Conservation (phyloP, 2,329 filamentous ascomycete species). For the Ramularia endophylla region DNA sequence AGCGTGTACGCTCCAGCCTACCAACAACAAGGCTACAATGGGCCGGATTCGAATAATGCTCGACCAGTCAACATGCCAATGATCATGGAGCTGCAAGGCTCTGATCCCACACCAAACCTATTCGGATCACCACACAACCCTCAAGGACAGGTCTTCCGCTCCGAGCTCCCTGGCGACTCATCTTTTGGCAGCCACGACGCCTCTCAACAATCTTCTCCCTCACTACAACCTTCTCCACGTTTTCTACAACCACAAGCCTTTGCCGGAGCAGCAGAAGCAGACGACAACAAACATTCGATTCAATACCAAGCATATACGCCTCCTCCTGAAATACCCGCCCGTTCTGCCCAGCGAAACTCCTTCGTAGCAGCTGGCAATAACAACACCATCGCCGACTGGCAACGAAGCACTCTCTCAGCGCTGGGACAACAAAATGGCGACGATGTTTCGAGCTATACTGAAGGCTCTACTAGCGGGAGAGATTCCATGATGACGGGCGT, state of each 20-base stretch:
- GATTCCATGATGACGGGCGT: neutral
- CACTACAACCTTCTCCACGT: constrained; percentile 5
- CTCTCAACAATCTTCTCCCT: constrained; percentile 16
- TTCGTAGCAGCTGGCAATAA: constrained; percentile 9
- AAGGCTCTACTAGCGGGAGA: neutral
- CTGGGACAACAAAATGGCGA: neutral
- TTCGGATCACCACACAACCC: constrained; percentile 20
- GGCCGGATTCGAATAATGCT: constrained; percentile 18
- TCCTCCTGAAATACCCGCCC: constrained; percentile 10
- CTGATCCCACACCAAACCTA: constrained; percentile 27
- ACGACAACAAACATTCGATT: constrained; percentile 6
- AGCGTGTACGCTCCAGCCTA: constrained; percentile 23
- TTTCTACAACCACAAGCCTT: no score
- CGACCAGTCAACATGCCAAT: constrained; percentile 20
- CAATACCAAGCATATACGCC: constrained; percentile 16
- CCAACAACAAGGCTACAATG: constrained; percentile 23
- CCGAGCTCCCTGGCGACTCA: constrained; percentile 26
- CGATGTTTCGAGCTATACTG: neutral
- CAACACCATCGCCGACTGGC: constrained; percentile 16
- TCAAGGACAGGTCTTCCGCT: constrained; percentile 18
- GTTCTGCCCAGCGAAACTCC: constrained; percentile 8
- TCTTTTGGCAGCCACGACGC: constrained; percentile 9
- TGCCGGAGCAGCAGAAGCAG: neutral
- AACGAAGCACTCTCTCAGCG: constrained; percentile 8
- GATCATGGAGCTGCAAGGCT: constrained; percentile 38